These are phyloP conservation scores for Pachyrhizus erosus DNA, from an alignment of 306 rosid genomes.

Conservation along the genomic window DNA sequence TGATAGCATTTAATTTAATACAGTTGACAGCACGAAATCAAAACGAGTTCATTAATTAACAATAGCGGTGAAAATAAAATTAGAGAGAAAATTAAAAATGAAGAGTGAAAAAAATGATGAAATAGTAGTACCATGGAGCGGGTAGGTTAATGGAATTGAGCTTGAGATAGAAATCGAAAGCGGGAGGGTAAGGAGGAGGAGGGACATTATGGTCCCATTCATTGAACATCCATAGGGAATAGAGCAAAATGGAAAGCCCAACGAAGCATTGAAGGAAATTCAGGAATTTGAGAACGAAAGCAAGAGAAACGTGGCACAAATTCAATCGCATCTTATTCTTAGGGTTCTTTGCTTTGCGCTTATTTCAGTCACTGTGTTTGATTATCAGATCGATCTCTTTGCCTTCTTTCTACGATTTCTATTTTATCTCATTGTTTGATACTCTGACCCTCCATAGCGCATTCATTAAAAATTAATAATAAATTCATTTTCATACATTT, in stretches of 20 bases:
- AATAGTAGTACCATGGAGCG: slow-evolving; percentile 64
- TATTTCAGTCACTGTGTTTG: too few relatives aligned
- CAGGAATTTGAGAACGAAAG: slow-evolving; percentile 75
- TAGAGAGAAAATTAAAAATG: neutral
- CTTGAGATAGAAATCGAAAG: slow-evolving; percentile 38
- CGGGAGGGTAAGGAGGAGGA: slow-evolving; percentile 49
- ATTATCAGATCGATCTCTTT: slow-evolving; percentile 17
- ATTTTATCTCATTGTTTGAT: neutral
- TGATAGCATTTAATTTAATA: neutral
- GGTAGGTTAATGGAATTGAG: slow-evolving; percentile 62
- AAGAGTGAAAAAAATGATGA: neutral
- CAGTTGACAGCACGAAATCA: slow-evolving; percentile 18
- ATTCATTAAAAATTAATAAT: too few relatives aligned
- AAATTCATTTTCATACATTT: too few relatives aligned
- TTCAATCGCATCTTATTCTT: slow-evolving; percentile 58
- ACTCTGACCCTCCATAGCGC: neutral
- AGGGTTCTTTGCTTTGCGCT: neutral
- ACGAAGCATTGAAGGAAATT: slow-evolving; percentile 88
- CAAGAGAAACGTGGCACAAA: slow-evolving; percentile 80
- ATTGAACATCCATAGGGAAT: slow-evolving; percentile 85
- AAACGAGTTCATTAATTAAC: neutral
- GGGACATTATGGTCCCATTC: slow-evolving; percentile 76
- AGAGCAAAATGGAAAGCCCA: slow-evolving; percentile 75
- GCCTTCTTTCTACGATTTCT: neutral
- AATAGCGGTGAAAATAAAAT: neutral